Base-by-base conservation (phyloP, 805 yeast species). In the Wickerhamomyces queroliae region DNA sequence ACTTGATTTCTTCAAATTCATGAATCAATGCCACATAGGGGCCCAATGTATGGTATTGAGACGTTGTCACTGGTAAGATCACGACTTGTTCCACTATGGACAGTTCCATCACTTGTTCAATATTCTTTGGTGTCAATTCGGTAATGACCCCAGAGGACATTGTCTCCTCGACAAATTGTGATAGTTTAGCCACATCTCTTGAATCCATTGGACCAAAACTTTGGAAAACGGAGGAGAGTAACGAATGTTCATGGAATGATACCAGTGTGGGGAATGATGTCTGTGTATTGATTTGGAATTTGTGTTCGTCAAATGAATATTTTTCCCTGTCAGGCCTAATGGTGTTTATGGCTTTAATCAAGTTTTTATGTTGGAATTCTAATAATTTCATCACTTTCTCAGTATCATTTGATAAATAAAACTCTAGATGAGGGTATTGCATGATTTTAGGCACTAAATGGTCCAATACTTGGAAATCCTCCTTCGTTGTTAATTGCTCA, bases 131-230 rank as follows among this genome's bases (percentile, higher is more conserved):
- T 0, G 75, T 70, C 37, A 83, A 58, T 47, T 79, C 80, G 37
- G 66, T 70, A 35, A 76, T 59, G 11, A 69, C 57, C 5, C 90
- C 88, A 34, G 64, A 57, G 16, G 76, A 63, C 46, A 74, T 66
- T 34, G 62, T 58, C 7, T 42, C 41, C 23, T 58, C 53, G 22
- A 84, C 59, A 65, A 83, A 84, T 13, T 69, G 54, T 46, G 67
- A 53, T 9, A 84, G 64, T 29, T 62, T 58, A 18, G 63, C 64
- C 15, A 59, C 58, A 46, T 75, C 69, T 46, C 93, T 69, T 40
- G 74, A 69, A 48, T 83, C 86, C 36, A 76, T 76, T 7, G 87
- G 74, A 0, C 80, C 78, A 59, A 75, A 78, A 40, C 76, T 78
- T 47, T 75, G 83, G 46, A 59, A 80, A 5, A 80, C 70, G 5